Evolutionary conservation across 805 yeast genomes (phyloP), one percentile per base, ranked within the genome.

Genomic region (Teunomyces stri): DNA sequence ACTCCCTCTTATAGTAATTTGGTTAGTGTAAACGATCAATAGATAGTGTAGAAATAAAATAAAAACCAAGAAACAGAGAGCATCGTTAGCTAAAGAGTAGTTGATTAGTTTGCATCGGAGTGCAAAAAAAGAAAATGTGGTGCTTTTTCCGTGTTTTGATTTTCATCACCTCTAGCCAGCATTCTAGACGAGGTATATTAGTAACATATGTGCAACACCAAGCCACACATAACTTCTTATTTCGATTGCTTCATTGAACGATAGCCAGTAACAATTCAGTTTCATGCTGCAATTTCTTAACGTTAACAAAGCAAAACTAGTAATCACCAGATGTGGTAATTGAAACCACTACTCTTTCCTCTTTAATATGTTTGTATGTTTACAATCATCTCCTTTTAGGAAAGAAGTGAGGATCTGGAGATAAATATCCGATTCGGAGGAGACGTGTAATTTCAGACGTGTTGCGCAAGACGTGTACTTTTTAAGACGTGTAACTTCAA

Each of bases 1-100:
- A 38, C 42, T 18, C 51, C 50, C 29, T 53, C 56, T n/a, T 51
- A 50, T 36, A 40, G 35, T 9, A 48, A 53, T 25, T 33, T 55
- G 3, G 51, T 49, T 20, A 51, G 35, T 38, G 41, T 46, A 21
- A 37, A 37, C 2, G 43, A 46, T 22, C 31, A 42, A 28, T 33
- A 41, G 34, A 29, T 20, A n/a, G 15, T 22, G 22, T 22, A 37
- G 40, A 22, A 37, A 22, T 37, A 22, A 9, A 16, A 18, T 12
- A 13, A 13, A n/a, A 3, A 6, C 7, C 15, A n/a, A 6, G 34
- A 30, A 30, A 30, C 12, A 30, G 34, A 12, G 12, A 9, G 13
- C 16, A 31, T 31, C 7, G 10, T 25, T 9, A 7, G 9, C 9
- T 7, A 22, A 3, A 20, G 25, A 2, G 9, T 22, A 22, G 25